Percentiles rank a stretch among this genome's conserved stretches.
Evolutionary conservation across 306 rosid genomes (phyloP).

Genomic region (Lathyrus sativus): DNA sequence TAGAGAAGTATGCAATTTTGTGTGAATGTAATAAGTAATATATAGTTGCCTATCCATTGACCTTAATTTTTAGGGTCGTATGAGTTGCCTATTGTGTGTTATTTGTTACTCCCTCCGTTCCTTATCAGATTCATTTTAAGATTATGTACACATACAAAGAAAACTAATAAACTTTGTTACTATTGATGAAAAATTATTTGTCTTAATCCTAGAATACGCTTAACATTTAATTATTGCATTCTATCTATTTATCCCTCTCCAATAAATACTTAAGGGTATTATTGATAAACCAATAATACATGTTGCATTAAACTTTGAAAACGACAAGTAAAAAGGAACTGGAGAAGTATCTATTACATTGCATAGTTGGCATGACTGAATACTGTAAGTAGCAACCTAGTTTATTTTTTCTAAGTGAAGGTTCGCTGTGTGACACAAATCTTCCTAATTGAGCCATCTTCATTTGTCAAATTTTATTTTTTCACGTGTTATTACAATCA

Average conservation of each 20-base stretch:
- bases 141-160: no score
- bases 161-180: not conserved
- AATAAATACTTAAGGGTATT: not conserved
- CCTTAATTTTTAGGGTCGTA: not conserved
- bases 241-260: not conserved
- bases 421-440: conserved; percentile 17
- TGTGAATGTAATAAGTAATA: conserved; percentile 14
- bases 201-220: not conserved
- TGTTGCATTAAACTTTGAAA: no score
- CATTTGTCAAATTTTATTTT: conserved; percentile 14
- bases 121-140: no score
- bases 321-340: no score
- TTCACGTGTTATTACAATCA: conserved; percentile 27
- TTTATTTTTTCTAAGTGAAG: conserved; percentile 4
- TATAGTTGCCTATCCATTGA: not conserved
- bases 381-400: conserved; percentile 17
- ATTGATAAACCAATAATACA: not conserved
- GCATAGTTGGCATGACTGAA: conserved; percentile 19
- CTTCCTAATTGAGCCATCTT: conserved; percentile 26
- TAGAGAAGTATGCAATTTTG: conserved; percentile 19
- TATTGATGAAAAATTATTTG: not conserved
- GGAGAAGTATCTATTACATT: not conserved
- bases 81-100: conserved; percentile 17
- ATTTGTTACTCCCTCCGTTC: no score
- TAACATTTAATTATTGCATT: not conserved